Conservation (phyloP, 352 stramenopile genomes). For the Pythium periplocum region DNA sequence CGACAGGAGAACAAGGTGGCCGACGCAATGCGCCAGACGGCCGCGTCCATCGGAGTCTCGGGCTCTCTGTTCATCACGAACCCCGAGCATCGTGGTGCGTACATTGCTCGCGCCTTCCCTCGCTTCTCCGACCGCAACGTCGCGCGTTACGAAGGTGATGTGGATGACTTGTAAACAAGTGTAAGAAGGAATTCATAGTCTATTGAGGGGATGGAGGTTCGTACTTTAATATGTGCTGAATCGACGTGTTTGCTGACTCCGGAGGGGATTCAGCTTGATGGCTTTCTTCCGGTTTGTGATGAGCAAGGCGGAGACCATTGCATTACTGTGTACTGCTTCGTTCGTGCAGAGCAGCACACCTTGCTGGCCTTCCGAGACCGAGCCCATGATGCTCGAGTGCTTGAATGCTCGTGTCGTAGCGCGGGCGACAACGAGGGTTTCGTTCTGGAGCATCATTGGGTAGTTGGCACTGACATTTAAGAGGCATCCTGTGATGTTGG, state of each 20-base stretch:
- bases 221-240: conserved; percentile 40
- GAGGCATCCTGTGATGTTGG: conserved; percentile 64
- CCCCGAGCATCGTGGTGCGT: conserved; percentile 92
- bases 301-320: conserved; percentile 71
- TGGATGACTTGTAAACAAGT: conserved; percentile 54
- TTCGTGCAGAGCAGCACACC: conserved; percentile 52
- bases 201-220: conserved; percentile 2
- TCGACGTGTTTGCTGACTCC: conserved; percentile 42
- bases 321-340: conserved; percentile 65
- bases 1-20: conserved; percentile 90
- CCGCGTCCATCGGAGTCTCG: conserved; percentile 87
- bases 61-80: conserved; percentile 97
- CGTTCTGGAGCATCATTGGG: conserved; percentile 55
- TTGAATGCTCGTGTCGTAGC: conserved; percentile 52
- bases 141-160: conserved; percentile 78
- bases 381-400: conserved; percentile 44
- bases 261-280: conserved; percentile 42
- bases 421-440: conserved; percentile 48
- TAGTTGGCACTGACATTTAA: conserved; percentile 68
- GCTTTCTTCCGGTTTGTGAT: conserved; percentile 81
- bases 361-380: conserved; percentile 67
- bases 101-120: conserved; percentile 93
- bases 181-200: conserved; percentile 5
- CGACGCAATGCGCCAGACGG: conserved; percentile 94
- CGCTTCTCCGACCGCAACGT: conserved; percentile 87